phyloP scores from a whole-genome alignment of 805 yeast species.

The Nakazawaea holstii region DNA sequence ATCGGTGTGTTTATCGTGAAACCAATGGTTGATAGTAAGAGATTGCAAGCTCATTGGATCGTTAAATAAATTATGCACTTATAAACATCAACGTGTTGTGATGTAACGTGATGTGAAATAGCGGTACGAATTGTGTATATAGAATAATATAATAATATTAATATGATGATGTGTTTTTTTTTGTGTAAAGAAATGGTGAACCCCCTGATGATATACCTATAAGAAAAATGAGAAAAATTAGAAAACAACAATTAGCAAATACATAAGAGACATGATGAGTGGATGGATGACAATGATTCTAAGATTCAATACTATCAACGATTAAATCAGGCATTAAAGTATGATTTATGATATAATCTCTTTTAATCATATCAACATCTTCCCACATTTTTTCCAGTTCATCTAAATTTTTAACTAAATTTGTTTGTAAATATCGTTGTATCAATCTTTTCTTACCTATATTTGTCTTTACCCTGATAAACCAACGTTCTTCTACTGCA shows the following conservation, averaged over 20 bases:
- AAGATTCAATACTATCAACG: constrained; percentile 6
- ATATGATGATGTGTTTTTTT: too few relatives aligned
- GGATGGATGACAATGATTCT: background rate
- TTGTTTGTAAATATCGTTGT: constrained; percentile 27
- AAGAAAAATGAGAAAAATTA: background rate
- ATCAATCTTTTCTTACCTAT: constrained; percentile 15
- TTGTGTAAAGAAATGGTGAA: too few relatives aligned
- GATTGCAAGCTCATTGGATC: constrained; percentile 51
- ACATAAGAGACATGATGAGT: background rate
- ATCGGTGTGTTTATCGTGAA: constrained; percentile 41
- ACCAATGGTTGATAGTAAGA: constrained; percentile 53
- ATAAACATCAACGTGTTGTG: too few relatives aligned
- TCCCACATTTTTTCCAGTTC: constrained; percentile 31
- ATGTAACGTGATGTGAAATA: too few relatives aligned
- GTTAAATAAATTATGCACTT: constrained; percentile 6
- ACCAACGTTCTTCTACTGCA: constrained; percentile 30
- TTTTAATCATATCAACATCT: constrained; percentile 32
- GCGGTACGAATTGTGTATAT: too few relatives aligned
- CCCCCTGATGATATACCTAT: too few relatives aligned
- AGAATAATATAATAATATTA: too few relatives aligned
- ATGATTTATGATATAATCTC: constrained; percentile 14
- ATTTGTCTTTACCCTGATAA: constrained; percentile 21
- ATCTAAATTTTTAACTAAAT: constrained; percentile 21
- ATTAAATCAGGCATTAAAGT: constrained; percentile 11
- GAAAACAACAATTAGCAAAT: background rate